phyloP scores from a whole-genome alignment of 2,329 filamentous ascomycete genomes.

The Penicillium psychrosexuale region DNA sequence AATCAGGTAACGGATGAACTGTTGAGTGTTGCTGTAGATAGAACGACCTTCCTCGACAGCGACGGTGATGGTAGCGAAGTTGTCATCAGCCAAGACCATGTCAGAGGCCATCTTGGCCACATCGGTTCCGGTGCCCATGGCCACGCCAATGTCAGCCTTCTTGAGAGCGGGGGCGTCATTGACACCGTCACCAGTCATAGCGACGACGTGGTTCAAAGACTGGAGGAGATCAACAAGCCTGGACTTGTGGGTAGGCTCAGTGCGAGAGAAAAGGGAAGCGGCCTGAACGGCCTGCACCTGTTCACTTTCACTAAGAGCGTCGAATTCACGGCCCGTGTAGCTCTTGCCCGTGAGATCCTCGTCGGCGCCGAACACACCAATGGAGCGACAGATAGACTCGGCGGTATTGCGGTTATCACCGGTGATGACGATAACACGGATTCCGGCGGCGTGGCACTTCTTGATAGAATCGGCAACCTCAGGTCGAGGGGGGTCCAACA shows the following conservation, averaged over 20 bases:
- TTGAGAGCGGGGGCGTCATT: conserved; percentile 97
- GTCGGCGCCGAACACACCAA: conserved; percentile 79
- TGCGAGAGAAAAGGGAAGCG: conserved; percentile 91
- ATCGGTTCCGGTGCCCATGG: conserved; percentile 97
- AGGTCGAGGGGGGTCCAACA: conserved; percentile 93
- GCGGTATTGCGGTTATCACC: conserved; percentile 97
- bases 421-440: conserved; percentile 95
- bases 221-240: conserved; percentile 95
- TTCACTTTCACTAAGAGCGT: conserved; percentile 72
- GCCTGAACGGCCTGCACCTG: conserved; percentile 79
- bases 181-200: conserved; percentile 98
- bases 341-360: conserved; percentile 90
- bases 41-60: conserved; percentile 96
- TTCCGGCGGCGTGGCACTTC: conserved; percentile 89
- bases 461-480: conserved; percentile 83
- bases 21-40: conserved; percentile 99
- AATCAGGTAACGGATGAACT: conserved; percentile 98
- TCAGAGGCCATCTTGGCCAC: conserved; percentile 95
- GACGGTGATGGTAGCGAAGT: conserved; percentile 95
- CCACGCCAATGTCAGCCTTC: conserved; percentile 97
- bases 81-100: conserved; percentile 98
- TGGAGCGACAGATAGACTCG: conserved; percentile 95
- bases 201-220: conserved; percentile 87
- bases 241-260: conserved; percentile 95
- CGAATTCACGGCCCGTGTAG: conserved; percentile 92